phyloP scores from a whole-genome alignment of 2,329 filamentous ascomycete species.

The Xylaria sp. region DNA sequence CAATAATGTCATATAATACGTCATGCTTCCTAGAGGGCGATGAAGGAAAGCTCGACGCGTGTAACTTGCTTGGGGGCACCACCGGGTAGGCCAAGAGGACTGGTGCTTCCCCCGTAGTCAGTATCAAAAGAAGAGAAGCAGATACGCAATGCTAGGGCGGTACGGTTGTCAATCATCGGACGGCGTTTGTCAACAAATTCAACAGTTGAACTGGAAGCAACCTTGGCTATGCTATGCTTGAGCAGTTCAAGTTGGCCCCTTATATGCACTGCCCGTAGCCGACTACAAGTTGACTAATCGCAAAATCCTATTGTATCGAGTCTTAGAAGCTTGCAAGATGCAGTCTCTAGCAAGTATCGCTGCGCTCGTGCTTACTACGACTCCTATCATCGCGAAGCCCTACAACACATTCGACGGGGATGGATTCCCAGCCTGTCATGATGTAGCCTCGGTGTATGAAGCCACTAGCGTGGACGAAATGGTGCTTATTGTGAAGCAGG shows the following conservation, averaged over 20 bases:
- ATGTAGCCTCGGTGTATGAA: constrained; percentile 52
- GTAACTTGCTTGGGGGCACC: background rate
- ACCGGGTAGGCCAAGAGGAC: background rate
- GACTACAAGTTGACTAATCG: background rate
- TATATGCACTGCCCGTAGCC: background rate
- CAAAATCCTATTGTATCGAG: background rate
- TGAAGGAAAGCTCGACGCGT: background rate
- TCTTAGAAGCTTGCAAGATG: constrained; percentile 25
- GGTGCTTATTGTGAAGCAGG: constrained; percentile 48
- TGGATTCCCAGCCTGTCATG: constrained; percentile 53
- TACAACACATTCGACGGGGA: constrained; percentile 59
- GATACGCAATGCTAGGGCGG: background rate
- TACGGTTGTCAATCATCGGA: background rate
- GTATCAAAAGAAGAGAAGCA: background rate
- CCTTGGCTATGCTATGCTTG: background rate
- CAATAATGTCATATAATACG: constrained; percentile 8
- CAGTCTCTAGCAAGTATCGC: constrained; percentile 23
- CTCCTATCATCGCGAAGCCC: constrained; percentile 34
- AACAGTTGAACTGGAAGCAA: background rate
- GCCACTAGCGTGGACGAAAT: constrained; percentile 53
- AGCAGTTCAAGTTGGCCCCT: constrained; percentile 4
- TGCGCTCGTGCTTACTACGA: constrained; percentile 20
- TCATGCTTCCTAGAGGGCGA: background rate
- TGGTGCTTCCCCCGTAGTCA: background rate
- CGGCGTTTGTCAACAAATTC: background rate